Evolutionary conservation across 371 early-diverging fungal genomes (phyloP).

Genomic region (Mortierella sp.): DNA sequence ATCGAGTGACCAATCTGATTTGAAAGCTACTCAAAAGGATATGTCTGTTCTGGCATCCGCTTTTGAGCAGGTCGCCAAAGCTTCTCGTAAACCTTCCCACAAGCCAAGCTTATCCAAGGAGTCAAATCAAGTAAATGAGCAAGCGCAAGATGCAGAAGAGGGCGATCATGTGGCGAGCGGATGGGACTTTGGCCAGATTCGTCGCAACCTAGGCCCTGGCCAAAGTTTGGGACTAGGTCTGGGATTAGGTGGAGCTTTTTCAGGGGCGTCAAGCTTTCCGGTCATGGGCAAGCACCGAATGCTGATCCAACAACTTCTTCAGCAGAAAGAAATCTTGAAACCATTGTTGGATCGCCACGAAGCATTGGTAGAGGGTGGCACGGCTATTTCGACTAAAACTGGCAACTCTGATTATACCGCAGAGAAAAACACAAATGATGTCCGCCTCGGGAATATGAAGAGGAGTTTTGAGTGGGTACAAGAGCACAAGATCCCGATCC

Average conservation of each 20-base stretch:
- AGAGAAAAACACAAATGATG: not conserved
- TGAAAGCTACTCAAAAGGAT: not conserved
- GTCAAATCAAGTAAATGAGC: not conserved
- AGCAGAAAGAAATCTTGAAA: conserved; percentile 22
- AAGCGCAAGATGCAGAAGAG: not conserved
- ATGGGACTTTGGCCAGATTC: conserved; percentile 33
- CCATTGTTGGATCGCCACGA: conserved; percentile 22
- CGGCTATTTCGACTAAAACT: not conserved
- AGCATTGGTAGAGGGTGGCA: not conserved
- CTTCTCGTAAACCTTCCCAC: conserved; percentile 3
- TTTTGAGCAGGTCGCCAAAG: conserved; percentile 42
- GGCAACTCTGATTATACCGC: not conserved
- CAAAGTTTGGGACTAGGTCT: not conserved
- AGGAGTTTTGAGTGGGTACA: conserved; percentile 32
- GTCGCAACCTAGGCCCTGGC: conserved; percentile 10
- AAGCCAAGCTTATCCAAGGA: not conserved
- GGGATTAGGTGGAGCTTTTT: conserved; percentile 1
- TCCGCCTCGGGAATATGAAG: conserved; percentile 27
- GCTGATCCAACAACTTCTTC: conserved; percentile 31
- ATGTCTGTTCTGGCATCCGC: conserved; percentile 28
- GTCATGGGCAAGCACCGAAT: conserved; percentile 10
- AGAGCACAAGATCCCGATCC: conserved; percentile 33
- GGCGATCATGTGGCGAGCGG: not conserved
- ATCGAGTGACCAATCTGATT: not conserved
- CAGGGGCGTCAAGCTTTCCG: not conserved